Evolutionary conservation across 306 rosid genomes (phyloP).

Genomic region (Sesbania bispinosa): DNA sequence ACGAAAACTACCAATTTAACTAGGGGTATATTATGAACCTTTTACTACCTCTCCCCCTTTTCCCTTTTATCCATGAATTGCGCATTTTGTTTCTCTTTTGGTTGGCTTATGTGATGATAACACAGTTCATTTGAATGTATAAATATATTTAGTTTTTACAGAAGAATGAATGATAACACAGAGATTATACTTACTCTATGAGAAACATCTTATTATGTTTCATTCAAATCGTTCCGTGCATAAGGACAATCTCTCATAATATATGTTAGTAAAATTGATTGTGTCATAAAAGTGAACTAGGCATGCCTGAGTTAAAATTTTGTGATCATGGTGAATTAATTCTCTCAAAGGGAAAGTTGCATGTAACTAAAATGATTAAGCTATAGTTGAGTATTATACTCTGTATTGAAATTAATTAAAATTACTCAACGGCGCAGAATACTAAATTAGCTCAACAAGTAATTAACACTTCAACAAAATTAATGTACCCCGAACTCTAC

Average conservation of each 20-base stretch:
- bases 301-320: neutral
- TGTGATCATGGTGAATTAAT: neutral
- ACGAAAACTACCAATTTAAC: neutral
- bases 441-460: no score
- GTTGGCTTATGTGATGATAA: conserved; percentile 12
- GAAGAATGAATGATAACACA: neutral
- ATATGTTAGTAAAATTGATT: neutral
- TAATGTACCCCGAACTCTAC: no score
- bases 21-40: no score
- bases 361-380: no score
- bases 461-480: no score
- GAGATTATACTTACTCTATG: neutral
- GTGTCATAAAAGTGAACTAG: no score
- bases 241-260: neutral
- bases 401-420: no score
- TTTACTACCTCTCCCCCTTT: neutral
- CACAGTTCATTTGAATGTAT: neutral
- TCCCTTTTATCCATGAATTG: conserved; percentile 20
- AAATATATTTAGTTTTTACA: neutral
- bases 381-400: no score
- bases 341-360: neutral
- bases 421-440: no score
- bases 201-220: neutral
- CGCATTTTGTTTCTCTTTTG: conserved; percentile 22
- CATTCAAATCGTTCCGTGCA: neutral